Conservation (phyloP, 177 flowering plant genomes). For the Vitis hybrid region DNA sequence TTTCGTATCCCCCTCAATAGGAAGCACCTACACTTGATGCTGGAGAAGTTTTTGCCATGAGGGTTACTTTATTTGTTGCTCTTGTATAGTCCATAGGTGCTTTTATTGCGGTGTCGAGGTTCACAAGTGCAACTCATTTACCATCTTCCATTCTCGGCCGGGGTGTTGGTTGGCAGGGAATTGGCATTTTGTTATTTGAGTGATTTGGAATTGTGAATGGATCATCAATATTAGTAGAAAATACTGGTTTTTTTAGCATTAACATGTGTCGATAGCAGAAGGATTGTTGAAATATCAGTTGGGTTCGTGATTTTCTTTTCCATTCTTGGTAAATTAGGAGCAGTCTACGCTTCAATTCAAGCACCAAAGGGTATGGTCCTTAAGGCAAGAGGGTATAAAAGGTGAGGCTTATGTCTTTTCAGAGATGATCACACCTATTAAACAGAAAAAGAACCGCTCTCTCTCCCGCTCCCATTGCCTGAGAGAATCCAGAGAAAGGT, state of each 20-base stretch:
- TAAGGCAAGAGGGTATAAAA: no score
- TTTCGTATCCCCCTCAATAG: conserved; percentile 94
- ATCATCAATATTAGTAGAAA: conserved; percentile 82
- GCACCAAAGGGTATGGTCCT: no score
- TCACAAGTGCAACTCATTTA: conserved; percentile 75
- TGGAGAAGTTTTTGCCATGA: conserved; percentile 93
- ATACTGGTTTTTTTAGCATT: conserved; percentile 91
- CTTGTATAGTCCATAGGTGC: conserved; percentile 87
- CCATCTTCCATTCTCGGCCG: conserved; percentile 86
- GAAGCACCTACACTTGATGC: conserved; percentile 91
- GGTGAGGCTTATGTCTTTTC: no score
- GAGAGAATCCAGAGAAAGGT: no score
- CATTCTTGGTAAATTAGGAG: conserved; percentile 56
- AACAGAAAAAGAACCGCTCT: no score
- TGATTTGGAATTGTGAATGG: conserved; percentile 79
- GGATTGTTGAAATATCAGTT: conserved; percentile 94
- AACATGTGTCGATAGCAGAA: conserved; percentile 94
- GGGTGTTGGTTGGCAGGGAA: conserved; percentile 95
- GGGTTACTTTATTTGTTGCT: conserved; percentile 84
- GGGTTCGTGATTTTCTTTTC: conserved; percentile 98
- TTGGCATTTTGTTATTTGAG: conserved; percentile 76
- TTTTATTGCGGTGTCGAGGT: conserved; percentile 74
- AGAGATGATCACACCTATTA: no score
- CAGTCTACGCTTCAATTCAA: no score
- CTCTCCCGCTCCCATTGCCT: no score